Evolutionary conservation across 2,329 filamentous ascomycete genomes (phyloP).

Genomic region (Phoma sp.): DNA sequence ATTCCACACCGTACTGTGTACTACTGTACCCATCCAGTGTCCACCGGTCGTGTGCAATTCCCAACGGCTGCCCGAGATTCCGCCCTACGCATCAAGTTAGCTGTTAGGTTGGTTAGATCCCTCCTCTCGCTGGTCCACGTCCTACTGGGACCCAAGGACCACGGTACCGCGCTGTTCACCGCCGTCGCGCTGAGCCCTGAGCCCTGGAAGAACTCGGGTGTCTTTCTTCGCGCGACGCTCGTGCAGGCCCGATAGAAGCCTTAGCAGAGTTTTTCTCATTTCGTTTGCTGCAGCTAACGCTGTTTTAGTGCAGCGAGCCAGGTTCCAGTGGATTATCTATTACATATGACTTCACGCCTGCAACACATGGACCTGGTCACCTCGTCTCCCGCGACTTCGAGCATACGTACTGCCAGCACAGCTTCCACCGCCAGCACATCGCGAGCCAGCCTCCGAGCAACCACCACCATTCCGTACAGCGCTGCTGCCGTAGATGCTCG

Average conservation of each 20-base stretch:
- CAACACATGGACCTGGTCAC: constrained; percentile 28
- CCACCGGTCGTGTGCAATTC: constrained; percentile 12
- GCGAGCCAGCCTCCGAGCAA: constrained; percentile 21
- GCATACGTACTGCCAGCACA: constrained; percentile 16
- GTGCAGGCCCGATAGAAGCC: constrained; percentile 40
- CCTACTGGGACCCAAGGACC: constrained; percentile 20
- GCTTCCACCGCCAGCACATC: constrained; percentile 25
- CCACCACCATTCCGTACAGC: constrained; percentile 28
- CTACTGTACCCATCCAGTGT: no score
- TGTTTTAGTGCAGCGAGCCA: constrained; percentile 36
- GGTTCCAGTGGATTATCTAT: constrained; percentile 36
- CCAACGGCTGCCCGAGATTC: constrained; percentile 19
- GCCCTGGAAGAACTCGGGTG: constrained; percentile 34
- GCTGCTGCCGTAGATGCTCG: constrained; percentile 38
- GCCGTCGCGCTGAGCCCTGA: constrained; percentile 25
- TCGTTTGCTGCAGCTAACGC: constrained; percentile 40
- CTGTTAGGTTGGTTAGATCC: constrained; percentile 10
- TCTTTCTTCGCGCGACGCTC: constrained; percentile 32
- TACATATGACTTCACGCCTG: constrained; percentile 43
- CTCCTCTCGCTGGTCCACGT: constrained; percentile 14
- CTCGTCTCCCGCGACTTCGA: constrained; percentile 22
- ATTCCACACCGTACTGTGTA: background rate
- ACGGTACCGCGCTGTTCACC: constrained; percentile 34
- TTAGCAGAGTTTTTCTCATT: constrained; percentile 45
- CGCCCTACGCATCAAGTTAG: constrained; percentile 17